Conservation (phyloP, 2,329 filamentous ascomycete genomes). For the Penicillium concentricum region DNA sequence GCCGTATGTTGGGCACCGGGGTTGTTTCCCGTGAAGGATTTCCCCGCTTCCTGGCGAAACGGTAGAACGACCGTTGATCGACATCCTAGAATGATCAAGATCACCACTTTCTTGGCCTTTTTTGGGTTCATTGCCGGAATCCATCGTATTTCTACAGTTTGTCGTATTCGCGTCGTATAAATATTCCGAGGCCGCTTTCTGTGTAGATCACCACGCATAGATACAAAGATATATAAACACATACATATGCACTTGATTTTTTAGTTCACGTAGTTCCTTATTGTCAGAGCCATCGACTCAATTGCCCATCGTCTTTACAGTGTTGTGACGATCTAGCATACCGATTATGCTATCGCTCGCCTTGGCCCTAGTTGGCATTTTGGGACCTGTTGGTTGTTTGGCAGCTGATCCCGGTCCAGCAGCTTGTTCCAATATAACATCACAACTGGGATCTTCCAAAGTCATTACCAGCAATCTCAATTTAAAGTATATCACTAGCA, state of each 20-base stretch:
- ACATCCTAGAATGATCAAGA: background rate
- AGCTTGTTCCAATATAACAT: constrained; percentile 52
- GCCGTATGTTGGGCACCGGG: background rate
- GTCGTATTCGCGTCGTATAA: constrained; percentile 20
- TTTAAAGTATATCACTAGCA: constrained; percentile 18
- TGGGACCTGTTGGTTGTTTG: constrained; percentile 13
- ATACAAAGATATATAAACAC: background rate
- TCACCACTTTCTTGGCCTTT: background rate
- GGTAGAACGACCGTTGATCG: background rate
- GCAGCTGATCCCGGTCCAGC: constrained; percentile 10
- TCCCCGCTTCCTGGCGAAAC: background rate
- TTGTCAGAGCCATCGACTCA: background rate
- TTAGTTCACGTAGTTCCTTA: background rate
- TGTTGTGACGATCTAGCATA: background rate
- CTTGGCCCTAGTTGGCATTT: constrained; percentile 4
- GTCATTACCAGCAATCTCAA: constrained; percentile 16
- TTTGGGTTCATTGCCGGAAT: background rate
- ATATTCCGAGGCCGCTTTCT: constrained; percentile 2
- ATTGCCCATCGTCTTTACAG: background rate
- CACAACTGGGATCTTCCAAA: constrained; percentile 41
- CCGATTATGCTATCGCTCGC: constrained; percentile 7
- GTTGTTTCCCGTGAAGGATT: background rate
- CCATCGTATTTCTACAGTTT: background rate
- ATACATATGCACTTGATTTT: background rate
- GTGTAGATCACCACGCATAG: background rate